These are phyloP conservation scores for Penicillium sp. DNA, from an alignment of 2,329 filamentous ascomycete genomes.

Conservation along the genomic window DNA sequence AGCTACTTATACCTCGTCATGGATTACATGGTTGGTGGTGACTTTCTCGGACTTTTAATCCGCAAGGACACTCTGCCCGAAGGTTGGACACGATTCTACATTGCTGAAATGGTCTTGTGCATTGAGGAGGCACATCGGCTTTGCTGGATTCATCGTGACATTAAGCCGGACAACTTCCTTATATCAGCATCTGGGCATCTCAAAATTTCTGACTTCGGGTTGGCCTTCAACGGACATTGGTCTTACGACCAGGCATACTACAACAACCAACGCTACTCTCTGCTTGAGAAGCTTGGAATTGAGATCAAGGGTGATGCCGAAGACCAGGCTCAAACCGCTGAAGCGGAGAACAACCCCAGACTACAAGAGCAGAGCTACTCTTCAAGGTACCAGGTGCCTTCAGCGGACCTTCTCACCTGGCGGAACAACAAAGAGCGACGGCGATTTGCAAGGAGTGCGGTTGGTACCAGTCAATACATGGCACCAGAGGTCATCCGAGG, in stretches of 20 bases:
- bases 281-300: slow-evolving; percentile 76
- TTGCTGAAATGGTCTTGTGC: slow-evolving; percentile 94
- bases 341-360: slow-evolving; percentile 20
- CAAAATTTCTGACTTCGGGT: slow-evolving; percentile 94
- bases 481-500: slow-evolving; percentile 88
- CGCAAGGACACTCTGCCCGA: slow-evolving; percentile 83
- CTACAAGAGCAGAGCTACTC: slow-evolving; percentile 39
- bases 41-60: slow-evolving; percentile 85
- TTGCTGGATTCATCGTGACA: slow-evolving; percentile 89
- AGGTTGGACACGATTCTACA: slow-evolving; percentile 76
- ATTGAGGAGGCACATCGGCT: slow-evolving; percentile 89
- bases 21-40: slow-evolving; percentile 97
- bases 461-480: slow-evolving; percentile 98
- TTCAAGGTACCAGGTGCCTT: slow-evolving; percentile 25
- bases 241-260: slow-evolving; percentile 86
- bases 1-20: slow-evolving; percentile 88
- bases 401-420: slow-evolving; percentile 65
- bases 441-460: slow-evolving; percentile 76
- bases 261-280: slow-evolving; percentile 75
- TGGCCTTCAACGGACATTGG: slow-evolving; percentile 96
- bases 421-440: slow-evolving; percentile 69
- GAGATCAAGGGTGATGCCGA: slow-evolving; percentile 71
- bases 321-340: slow-evolving; percentile 61
- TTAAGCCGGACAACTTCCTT: slow-evolving; percentile 97
- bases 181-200: slow-evolving; percentile 85